Conservation (phyloP, 2,329 filamentous ascomycete species). For the Trichoderma sp. region DNA sequence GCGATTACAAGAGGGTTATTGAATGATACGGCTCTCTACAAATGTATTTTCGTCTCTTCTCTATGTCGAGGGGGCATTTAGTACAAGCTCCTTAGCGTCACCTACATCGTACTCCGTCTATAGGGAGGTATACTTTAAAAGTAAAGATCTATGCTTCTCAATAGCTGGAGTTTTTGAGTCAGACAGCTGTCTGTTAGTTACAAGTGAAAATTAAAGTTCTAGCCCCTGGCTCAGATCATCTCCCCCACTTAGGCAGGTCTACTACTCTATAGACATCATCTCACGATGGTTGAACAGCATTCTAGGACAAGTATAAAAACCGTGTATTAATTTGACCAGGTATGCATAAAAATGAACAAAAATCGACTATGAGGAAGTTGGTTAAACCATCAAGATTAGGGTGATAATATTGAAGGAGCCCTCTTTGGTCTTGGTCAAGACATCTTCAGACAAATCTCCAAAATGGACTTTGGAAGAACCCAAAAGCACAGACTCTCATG, state of each 20-base stretch:
- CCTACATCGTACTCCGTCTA: neutral
- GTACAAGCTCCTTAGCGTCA: neutral
- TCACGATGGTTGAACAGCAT: neutral
- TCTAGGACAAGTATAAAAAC: neutral
- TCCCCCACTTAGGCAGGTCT: neutral
- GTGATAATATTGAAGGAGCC: neutral
- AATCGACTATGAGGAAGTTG: neutral
- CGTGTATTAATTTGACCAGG: no score
- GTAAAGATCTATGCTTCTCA: neutral
- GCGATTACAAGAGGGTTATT: neutral
- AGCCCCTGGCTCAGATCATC: neutral
- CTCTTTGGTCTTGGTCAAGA: neutral
- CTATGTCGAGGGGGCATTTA: neutral
- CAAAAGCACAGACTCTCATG: neutral
- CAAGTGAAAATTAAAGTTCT: neutral
- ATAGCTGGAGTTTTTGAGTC: neutral
- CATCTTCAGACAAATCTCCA: neutral
- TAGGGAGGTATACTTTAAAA: no score
- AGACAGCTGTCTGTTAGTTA: neutral
- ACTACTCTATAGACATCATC: neutral
- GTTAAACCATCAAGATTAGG: neutral
- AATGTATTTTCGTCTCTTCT: neutral
- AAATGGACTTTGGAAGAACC: neutral
- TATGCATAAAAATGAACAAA: neutral
- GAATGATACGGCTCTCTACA: neutral